Evolutionary conservation across 768 basidiomycete species (phyloP).

Genomic region (Trametes maxima): DNA sequence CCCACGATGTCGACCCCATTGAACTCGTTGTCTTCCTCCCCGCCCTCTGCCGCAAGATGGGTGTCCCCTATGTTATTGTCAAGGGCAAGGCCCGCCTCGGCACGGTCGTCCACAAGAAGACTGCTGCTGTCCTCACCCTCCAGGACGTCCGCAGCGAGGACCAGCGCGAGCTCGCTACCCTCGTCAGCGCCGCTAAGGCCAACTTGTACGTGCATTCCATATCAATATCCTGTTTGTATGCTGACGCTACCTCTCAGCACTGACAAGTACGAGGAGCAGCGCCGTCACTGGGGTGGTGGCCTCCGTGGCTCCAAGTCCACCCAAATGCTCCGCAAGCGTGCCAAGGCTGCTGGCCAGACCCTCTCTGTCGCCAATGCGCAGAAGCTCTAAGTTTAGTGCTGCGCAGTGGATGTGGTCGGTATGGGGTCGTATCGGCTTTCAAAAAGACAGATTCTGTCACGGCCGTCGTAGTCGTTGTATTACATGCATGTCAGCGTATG

Average conservation of each 20-base stretch:
- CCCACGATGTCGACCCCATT: conserved; percentile 98
- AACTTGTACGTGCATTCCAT: conserved; percentile 76
- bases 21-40: conserved; percentile 99
- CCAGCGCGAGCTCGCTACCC: conserved; percentile 87
- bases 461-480: conserved; percentile 14
- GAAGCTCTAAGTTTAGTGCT: conserved; percentile 58
- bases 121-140: conserved; percentile 85
- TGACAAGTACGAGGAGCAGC: conserved; percentile 92
- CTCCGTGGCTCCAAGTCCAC: conserved; percentile 93
- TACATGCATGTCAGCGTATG: conserved; percentile 10
- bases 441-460: conserved; percentile 10
- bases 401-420: conserved; percentile 1
- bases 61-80: conserved; percentile 97
- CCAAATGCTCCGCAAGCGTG: conserved; percentile 91
- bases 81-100: conserved; percentile 99
- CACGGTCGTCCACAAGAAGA: conserved; percentile 99
- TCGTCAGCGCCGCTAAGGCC: conserved; percentile 92
- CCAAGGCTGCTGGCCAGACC: conserved; percentile 83
- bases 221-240: neutral
- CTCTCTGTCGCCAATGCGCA: conserved; percentile 54
- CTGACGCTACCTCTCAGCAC: conserved; percentile 46
- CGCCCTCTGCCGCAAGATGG: conserved; percentile 99
- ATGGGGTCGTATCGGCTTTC: conserved; percentile 5
- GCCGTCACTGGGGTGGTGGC: conserved; percentile 95
- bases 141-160: conserved; percentile 97